Evolutionary conservation across 2,329 filamentous ascomycete genomes (phyloP).

Genomic region (Penicillium olsonii): DNA sequence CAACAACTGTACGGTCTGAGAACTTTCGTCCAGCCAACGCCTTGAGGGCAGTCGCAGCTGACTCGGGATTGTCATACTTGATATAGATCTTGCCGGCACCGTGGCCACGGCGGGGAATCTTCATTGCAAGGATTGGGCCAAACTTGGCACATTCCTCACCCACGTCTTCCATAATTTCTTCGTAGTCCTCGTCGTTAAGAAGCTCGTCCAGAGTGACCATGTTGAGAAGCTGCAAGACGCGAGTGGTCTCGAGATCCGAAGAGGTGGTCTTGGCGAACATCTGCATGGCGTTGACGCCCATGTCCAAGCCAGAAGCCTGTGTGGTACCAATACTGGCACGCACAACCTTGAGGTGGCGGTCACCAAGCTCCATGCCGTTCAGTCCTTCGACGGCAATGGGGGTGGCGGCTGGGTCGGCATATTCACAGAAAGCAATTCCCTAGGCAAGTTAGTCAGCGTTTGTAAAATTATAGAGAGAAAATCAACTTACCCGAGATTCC

Average conservation of each 20-base stretch:
- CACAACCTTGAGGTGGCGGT: conserved; percentile 78
- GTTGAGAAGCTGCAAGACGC: conserved; percentile 90
- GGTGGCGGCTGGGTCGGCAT: conserved; percentile 72
- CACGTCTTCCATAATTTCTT: conserved; percentile 97
- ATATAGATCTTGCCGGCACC: conserved; percentile 98
- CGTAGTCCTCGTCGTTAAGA: conserved; percentile 90
- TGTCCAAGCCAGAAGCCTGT: conserved; percentile 89
- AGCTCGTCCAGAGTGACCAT: conserved; percentile 98
- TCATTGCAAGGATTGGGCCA: conserved; percentile 80
- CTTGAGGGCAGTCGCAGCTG: conserved; percentile 79
- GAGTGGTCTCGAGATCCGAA: conserved; percentile 73
- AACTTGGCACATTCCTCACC: conserved; percentile 91
- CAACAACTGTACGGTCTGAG: conserved; percentile 91
- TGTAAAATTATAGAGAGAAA: conserved; percentile 9
- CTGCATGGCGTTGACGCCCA: conserved; percentile 96
- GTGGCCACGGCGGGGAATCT: conserved; percentile 82
- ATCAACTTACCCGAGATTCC: conserved; percentile 75
- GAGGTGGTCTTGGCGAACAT: conserved; percentile 91
- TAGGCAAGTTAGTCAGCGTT: conserved; percentile 45
- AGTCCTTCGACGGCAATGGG: conserved; percentile 86
- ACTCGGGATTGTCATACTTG: conserved; percentile 79
- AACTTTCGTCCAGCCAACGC: conserved; percentile 96
- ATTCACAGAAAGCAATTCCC: conserved; percentile 97
- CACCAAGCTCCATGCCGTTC: conserved; percentile 90
- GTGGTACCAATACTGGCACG: conserved; percentile 91